Conservation (phyloP, 1,284 basidiomycete genomes). For the Phlebopus sp. region DNA sequence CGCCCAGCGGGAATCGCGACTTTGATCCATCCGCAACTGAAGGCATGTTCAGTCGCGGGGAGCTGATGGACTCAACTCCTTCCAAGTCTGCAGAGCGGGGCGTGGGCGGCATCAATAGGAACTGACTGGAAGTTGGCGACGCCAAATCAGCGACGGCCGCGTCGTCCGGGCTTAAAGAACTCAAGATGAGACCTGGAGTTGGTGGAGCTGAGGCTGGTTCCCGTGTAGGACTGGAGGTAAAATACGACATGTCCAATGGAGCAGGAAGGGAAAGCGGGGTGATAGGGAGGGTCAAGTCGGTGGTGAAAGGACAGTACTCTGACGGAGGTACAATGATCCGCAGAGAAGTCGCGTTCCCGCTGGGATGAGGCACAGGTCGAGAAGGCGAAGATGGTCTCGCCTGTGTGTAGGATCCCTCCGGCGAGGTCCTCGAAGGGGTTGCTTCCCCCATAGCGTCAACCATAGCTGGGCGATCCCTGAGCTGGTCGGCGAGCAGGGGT, state of each 20-base stretch:
- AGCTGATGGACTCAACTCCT: conserved; percentile 8
- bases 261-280: conserved; percentile 29
- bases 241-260: conserved; percentile 28
- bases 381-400: conserved; percentile 2
- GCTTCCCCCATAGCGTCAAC: conserved; percentile 17
- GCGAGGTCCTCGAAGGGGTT: conserved; percentile 12
- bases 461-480: background rate
- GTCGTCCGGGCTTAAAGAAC: conserved; percentile 9
- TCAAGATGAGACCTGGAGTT: conserved; percentile 7
- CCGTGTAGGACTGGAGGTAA: conserved; percentile 20
- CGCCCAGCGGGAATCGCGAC: conserved; percentile 1
- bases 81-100: conserved; percentile 11
- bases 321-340: conserved; percentile 34
- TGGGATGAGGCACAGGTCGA: conserved; percentile 12
- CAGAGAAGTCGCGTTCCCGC: conserved; percentile 18
- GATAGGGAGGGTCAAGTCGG: conserved; percentile 30
- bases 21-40: conserved; percentile 4
- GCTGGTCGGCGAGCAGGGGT: background rate
- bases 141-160: conserved; percentile 16
- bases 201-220: conserved; percentile 15
- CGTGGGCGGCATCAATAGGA: conserved; percentile 29
- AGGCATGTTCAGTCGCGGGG: conserved; percentile 13
- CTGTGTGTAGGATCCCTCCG: conserved; percentile 9
- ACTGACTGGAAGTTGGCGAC: conserved; percentile 34
- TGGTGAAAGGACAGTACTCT: conserved; percentile 34